phyloP scores from a whole-genome alignment of 805 yeast species.

The Kuraishia cidri region DNA sequence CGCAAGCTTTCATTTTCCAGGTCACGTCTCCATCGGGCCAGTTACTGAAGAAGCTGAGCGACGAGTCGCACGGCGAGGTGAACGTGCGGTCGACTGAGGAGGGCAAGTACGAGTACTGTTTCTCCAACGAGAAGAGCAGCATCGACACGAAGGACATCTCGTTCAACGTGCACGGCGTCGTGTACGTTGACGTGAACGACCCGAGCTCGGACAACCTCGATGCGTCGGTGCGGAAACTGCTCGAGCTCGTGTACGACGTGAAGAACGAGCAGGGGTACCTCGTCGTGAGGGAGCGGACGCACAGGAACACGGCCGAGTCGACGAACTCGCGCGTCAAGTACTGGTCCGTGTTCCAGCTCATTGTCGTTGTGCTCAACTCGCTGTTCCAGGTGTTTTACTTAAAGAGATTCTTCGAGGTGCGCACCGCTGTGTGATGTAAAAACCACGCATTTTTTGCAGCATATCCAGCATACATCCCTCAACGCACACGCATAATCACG shows the following conservation, averaged over 20 bases:
- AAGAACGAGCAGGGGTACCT: slow-evolving; percentile 90
- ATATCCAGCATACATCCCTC: too few relatives aligned
- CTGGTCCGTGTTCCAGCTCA: slow-evolving; percentile 92
- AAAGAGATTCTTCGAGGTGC: slow-evolving; percentile 92
- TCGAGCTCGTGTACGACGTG: slow-evolving; percentile 74
- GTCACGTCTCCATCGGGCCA: slow-evolving; percentile 31
- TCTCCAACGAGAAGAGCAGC: slow-evolving; percentile 75
- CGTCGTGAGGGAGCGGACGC: slow-evolving; percentile 93
- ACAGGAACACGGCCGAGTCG: slow-evolving; percentile 97
- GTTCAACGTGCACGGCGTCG: slow-evolving; percentile 89
- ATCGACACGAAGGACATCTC: slow-evolving; percentile 82
- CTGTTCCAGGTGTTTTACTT: slow-evolving; percentile 90
- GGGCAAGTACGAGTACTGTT: slow-evolving; percentile 85
- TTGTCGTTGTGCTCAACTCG: slow-evolving; percentile 80
- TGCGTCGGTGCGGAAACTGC: slow-evolving; percentile 67
- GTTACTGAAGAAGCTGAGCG: slow-evolving; percentile 38
- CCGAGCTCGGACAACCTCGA: slow-evolving; percentile 37
- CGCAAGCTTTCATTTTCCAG: background rate
- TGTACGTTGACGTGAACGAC: slow-evolving; percentile 26
- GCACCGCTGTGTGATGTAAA: slow-evolving; percentile 78
- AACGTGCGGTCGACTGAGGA: slow-evolving; percentile 50
- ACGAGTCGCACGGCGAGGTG: slow-evolving; percentile 75
- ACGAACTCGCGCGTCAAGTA: slow-evolving; percentile 95
- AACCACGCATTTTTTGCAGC: too few relatives aligned
- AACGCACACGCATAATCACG: too few relatives aligned